Conservation (phyloP, 257 asterid genomes). For the Verbena officinalis region DNA sequence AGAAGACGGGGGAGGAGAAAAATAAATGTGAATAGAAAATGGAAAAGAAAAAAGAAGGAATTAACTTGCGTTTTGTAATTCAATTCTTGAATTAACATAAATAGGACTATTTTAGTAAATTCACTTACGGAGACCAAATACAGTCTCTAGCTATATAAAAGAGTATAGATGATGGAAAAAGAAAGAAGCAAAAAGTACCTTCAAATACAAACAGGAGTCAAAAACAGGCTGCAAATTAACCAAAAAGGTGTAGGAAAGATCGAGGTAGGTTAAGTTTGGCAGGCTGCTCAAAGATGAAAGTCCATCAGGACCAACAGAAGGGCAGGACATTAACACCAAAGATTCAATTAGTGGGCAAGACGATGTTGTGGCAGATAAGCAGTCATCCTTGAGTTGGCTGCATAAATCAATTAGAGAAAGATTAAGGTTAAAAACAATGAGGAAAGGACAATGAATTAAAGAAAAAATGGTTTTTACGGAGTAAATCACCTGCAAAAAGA, state of each 20-base stretch:
- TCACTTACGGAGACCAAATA: too few species aligned
- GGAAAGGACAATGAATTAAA: background rate
- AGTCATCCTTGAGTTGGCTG: slow-evolving; percentile 95
- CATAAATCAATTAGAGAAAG: slow-evolving; percentile 25
- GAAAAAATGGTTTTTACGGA: background rate
- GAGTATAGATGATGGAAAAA: slow-evolving; percentile 9
- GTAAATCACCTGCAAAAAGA: slow-evolving; percentile 79
- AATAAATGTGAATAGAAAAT: too few species aligned
- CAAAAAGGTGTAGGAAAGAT: slow-evolving; percentile 90
- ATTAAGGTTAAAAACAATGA: slow-evolving; percentile 15
- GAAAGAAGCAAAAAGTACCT: slow-evolving; percentile 49
- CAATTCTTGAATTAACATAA: too few species aligned
- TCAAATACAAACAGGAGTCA: slow-evolving; percentile 65
- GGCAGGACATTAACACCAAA: slow-evolving; percentile 91
- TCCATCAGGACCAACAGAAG: slow-evolving; percentile 84
- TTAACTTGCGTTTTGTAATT: too few species aligned
- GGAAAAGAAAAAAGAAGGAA: too few species aligned
- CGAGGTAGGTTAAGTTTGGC: slow-evolving; percentile 76
- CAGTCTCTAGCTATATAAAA: too few species aligned
- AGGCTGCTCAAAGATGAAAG: slow-evolving; percentile 69
- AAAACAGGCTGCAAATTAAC: slow-evolving; percentile 82
- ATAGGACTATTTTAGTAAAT: too few species aligned
- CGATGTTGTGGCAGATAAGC: slow-evolving; percentile 81
- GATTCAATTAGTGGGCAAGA: slow-evolving; percentile 86
- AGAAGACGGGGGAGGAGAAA: too few species aligned